Evolutionary conservation across 1,284 basidiomycete genomes (phyloP), one percentile per base, ranked within the genome.

Genomic region (Athelia psychrophila): DNA sequence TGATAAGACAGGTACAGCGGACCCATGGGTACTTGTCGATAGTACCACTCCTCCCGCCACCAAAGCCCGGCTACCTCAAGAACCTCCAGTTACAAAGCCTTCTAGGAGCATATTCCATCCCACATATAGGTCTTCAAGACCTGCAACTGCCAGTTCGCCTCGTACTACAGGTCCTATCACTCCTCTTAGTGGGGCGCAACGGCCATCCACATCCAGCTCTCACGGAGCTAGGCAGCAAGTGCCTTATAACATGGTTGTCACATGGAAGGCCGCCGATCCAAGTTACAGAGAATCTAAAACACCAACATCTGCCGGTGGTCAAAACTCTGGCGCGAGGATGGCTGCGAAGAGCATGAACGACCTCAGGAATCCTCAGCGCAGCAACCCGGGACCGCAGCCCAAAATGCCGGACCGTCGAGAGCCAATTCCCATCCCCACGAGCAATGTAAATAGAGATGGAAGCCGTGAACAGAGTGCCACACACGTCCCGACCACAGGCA

Each of bases 321-420:
- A 61, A 52, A 65, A 64, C 56, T 60, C 50, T 46, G n/a, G 42
- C 47, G 19, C 67, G 6, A 30, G 69, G 42, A 62, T 70, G 51
- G 64, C 60, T 38, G 67, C 78, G 10, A 84, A 83, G 66, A 86
- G 83, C 58, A 79, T 84, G 73, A 78, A 78, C 56, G 80, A 81
- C 55, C 67, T 86, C 44, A 72, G 78, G 46, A 69, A 63, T 45
- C 58, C 65, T n/a, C 69, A 3, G 72, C 54, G 51, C 61, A 72
- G 33, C 70, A 66, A 55, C 67, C 75, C 50, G 72, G 71, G 33
- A 9, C 38, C 38, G 38, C n/a, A 5, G 38, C 16, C 38, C 38
- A 42, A 47, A 24, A 18, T 22, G 16, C 38, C 38, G 5, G 38
- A 42, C n/a, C 38, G 38, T 22, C 38, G n/a, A 42, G 8, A 42